phyloP scores from a whole-genome alignment of 2,329 filamentous ascomycete species.

The Trichoderma oligosporum region DNA sequence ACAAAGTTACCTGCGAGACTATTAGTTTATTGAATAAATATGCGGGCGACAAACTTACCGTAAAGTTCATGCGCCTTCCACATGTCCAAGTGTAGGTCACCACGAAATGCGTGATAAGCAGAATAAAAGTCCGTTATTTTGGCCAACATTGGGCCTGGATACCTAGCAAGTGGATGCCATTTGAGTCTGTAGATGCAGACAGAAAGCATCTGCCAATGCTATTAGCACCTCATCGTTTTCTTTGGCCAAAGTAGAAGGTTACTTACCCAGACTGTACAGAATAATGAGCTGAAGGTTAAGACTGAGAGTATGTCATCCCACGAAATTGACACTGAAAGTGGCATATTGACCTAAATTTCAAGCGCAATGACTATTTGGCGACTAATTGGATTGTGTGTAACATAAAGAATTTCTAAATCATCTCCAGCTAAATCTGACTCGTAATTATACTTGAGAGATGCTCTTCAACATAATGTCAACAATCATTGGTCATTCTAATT shows the following conservation, averaged over 20 bases:
- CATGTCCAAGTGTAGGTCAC: slow-evolving; percentile 15
- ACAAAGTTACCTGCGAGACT: not conserved
- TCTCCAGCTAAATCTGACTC: too few relatives aligned
- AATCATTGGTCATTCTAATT: too few relatives aligned
- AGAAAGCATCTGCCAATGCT: not conserved
- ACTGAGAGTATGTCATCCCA: too few relatives aligned
- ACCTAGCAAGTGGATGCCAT: slow-evolving; percentile 15
- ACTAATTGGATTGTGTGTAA: too few relatives aligned
- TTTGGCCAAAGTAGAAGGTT: not conserved
- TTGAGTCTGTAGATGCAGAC: slow-evolving; percentile 9
- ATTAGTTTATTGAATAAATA: not conserved
- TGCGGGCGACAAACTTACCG: not conserved
- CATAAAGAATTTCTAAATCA: too few relatives aligned
- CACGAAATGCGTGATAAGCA: slow-evolving; percentile 15
- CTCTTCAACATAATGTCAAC: too few relatives aligned
- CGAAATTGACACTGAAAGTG: too few relatives aligned
- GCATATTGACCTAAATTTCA: too few relatives aligned
- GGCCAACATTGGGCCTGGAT: slow-evolving; percentile 14
- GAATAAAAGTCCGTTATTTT: slow-evolving; percentile 13
- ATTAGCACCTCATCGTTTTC: not conserved
- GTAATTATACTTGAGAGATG: too few relatives aligned
- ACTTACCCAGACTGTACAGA: too few relatives aligned
- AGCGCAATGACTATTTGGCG: too few relatives aligned
- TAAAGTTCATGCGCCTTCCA: slow-evolving; percentile 8
- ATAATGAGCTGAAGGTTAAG: too few relatives aligned